phyloP scores from a whole-genome alignment of 768 basidiomycete species.

The Rhizopogon vinicolor region DNA sequence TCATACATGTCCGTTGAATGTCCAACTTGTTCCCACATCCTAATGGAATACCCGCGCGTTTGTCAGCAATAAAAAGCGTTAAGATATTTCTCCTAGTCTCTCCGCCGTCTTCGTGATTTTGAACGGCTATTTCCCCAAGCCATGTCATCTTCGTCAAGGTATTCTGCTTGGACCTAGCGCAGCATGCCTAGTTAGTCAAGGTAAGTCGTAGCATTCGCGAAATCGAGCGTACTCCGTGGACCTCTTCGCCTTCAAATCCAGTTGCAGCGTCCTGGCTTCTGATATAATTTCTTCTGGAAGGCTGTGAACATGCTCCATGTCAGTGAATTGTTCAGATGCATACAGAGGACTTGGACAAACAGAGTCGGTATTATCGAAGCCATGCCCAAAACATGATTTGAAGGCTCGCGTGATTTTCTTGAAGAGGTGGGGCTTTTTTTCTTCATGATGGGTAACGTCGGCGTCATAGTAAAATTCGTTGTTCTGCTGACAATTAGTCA shows the following conservation, averaged over 20 bases:
- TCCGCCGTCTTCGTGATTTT: constrained; percentile 1
- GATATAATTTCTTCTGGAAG: constrained; percentile 13
- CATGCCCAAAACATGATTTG: constrained; percentile 18
- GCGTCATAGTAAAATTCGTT: constrained; percentile 2
- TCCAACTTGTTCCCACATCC: neutral
- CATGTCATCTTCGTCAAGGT: constrained; percentile 23
- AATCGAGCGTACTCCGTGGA: constrained; percentile 15
- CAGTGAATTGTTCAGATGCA: neutral
- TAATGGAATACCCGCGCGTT: neutral
- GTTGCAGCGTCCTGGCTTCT: constrained; percentile 7
- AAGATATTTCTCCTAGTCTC: too few species aligned
- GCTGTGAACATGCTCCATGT: neutral
- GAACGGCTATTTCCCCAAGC: constrained; percentile 15
- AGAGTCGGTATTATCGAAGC: constrained; percentile 5
- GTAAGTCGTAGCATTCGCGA: neutral
- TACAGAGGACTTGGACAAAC: constrained; percentile 8
- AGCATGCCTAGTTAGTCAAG: neutral
- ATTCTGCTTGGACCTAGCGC: constrained; percentile 17
- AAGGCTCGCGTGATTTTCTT: constrained; percentile 8
- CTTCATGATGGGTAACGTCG: neutral
- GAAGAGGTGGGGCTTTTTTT: constrained; percentile 4
- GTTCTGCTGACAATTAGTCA: constrained; percentile 5
- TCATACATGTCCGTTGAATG: neutral
- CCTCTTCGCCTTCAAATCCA: constrained; percentile 13
- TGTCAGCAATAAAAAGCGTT: too few species aligned